Percentiles rank a stretch among this genome's conserved stretches.
Evolutionary conservation across 2,329 filamentous ascomycete genomes (phyloP).

Genomic region (Tolypocladium album): DNA sequence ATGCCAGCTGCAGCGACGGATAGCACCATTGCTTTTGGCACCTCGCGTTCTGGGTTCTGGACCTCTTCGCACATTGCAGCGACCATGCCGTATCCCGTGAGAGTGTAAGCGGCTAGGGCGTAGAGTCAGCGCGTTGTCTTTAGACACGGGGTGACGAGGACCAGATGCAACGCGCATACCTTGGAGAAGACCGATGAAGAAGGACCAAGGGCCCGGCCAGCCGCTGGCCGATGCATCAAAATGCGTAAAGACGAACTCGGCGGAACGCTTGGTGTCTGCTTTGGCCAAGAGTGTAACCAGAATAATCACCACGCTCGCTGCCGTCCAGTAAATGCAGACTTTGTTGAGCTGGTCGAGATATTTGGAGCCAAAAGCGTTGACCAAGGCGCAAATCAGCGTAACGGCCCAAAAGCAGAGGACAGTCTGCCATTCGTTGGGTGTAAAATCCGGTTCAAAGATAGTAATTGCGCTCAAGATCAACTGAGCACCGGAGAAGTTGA

Average conservation of each 20-base stretch:
- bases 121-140: background rate
- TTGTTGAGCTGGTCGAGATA: constrained; percentile 59
- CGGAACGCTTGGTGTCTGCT: constrained; percentile 47
- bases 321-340: constrained; percentile 62
- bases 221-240: constrained; percentile 60
- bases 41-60: constrained; percentile 47
- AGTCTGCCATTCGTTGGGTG: constrained; percentile 55
- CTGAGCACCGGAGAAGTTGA: constrained; percentile 58
- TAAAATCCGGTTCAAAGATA: constrained; percentile 52
- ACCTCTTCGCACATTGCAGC: constrained; percentile 50
- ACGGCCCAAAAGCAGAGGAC: constrained; percentile 67
- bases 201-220: constrained; percentile 57
- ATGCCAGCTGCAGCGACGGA: constrained; percentile 54
- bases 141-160: background rate
- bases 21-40: constrained; percentile 57
- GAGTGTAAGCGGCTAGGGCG: constrained; percentile 28
- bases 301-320: constrained; percentile 58
- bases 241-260: constrained; percentile 52
- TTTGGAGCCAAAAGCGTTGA: constrained; percentile 52
- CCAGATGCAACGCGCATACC: constrained; percentile 13
- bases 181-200: constrained; percentile 43
- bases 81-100: constrained; percentile 40
- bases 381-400: constrained; percentile 48
- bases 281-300: constrained; percentile 58
- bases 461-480: constrained; percentile 58